Conservation (phyloP, 1,284 basidiomycete species). For the Leucoagaricus sp. region DNA sequence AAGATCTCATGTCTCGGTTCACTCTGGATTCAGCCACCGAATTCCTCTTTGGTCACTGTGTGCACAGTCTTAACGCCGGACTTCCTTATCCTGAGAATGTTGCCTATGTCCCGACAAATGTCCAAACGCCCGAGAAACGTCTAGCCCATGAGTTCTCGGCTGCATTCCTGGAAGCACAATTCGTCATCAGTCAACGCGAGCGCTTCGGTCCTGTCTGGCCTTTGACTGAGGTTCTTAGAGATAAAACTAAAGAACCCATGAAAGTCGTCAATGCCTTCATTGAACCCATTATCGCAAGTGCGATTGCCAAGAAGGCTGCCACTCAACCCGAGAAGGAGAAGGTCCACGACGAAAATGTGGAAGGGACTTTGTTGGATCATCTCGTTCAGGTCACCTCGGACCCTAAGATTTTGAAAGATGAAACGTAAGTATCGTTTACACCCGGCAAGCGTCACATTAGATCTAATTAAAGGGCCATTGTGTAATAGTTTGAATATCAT, state of each 20-base stretch:
- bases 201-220: slow-evolving; percentile 48
- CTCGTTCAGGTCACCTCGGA: slow-evolving; percentile 51
- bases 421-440: slow-evolving; percentile 27
- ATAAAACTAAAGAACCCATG: slow-evolving; percentile 46
- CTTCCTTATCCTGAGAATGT: slow-evolving; percentile 46
- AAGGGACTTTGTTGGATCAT: slow-evolving; percentile 51
- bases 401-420: slow-evolving; percentile 35
- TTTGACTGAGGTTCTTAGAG: slow-evolving; percentile 46
- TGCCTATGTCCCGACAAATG: slow-evolving; percentile 16
- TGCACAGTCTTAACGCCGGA: slow-evolving; percentile 38
- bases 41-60: slow-evolving; percentile 52
- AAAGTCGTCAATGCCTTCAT: slow-evolving; percentile 50
- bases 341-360: slow-evolving; percentile 34
- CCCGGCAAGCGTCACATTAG: neutral
- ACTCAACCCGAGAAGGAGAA: slow-evolving; percentile 20
- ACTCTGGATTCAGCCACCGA: slow-evolving; percentile 57
- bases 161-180: slow-evolving; percentile 41
- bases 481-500: slow-evolving; percentile 44
- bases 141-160: slow-evolving; percentile 33
- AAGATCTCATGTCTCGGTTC: slow-evolving; percentile 48
- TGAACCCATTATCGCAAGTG: slow-evolving; percentile 49
- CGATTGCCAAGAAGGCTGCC: slow-evolving; percentile 38
- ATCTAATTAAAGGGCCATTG: slow-evolving; percentile 15
- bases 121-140: slow-evolving; percentile 18
- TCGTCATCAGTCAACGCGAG: slow-evolving; percentile 37